phyloP scores from a whole-genome alignment of 2,329 filamentous ascomycete species.

The Cryphonectria parasitica region DNA sequence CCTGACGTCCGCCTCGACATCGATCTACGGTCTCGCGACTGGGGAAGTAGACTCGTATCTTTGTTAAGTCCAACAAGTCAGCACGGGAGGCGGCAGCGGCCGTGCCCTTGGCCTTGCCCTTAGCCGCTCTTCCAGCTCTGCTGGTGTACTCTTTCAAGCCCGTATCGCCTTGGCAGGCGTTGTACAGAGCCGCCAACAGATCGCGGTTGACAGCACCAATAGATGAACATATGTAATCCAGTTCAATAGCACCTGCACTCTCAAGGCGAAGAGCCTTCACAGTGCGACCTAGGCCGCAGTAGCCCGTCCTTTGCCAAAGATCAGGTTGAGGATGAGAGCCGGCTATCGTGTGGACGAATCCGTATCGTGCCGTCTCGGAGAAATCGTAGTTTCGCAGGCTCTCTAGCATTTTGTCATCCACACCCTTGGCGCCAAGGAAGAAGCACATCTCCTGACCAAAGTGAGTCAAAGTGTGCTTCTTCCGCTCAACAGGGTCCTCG shows the following conservation, averaged over 20 bases:
- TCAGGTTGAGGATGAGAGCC: conserved; percentile 53
- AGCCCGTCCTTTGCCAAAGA: conserved; percentile 53
- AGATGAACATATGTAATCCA: conserved; percentile 82
- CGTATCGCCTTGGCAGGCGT: conserved; percentile 56
- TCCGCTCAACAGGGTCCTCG: conserved; percentile 36
- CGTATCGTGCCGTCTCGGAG: conserved; percentile 68
- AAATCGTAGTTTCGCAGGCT: conserved; percentile 85
- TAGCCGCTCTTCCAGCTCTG: conserved; percentile 41
- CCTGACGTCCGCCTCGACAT: conserved; percentile 66
- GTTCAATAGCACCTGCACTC: conserved; percentile 57
- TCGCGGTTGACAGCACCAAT: conserved; percentile 74
- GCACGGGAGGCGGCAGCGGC: conserved; percentile 31
- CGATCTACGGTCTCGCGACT: conserved; percentile 68
- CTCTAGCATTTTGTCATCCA: conserved; percentile 66
- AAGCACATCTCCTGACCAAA: conserved; percentile 74
- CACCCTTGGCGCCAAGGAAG: conserved; percentile 69
- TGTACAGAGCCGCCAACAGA: conserved; percentile 63
- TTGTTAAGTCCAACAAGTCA: conserved; percentile 38
- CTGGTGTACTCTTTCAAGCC: conserved; percentile 51
- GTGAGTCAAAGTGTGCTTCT: conserved; percentile 42
- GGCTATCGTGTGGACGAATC: conserved; percentile 82
- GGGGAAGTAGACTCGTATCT: conserved; percentile 81
- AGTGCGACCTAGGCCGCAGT: conserved; percentile 72
- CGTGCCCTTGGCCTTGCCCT: conserved; percentile 31
- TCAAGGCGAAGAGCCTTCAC: conserved; percentile 66